Percentiles rank a stretch among this genome's conserved stretches.
Evolutionary conservation across 1,284 basidiomycete genomes (phyloP).

Genomic region (Papiliotrema terrestris): DNA sequence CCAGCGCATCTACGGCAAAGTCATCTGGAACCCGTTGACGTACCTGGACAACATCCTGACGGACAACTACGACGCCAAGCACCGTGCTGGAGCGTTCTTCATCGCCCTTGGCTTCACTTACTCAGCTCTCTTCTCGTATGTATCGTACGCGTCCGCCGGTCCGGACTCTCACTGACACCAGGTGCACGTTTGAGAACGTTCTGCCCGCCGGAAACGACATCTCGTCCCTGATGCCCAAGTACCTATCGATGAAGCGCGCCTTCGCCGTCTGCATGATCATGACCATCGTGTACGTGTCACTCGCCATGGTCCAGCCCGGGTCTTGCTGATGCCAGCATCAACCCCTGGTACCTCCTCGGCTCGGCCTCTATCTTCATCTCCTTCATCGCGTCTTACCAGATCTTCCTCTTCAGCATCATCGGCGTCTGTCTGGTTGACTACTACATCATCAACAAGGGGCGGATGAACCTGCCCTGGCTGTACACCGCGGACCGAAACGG

Average conservation of each 20-base stretch:
- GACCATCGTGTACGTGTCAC: conserved; percentile 15
- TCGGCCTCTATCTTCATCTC: conserved; percentile 70
- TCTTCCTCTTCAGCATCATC: conserved; percentile 73
- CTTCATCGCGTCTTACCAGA: conserved; percentile 62
- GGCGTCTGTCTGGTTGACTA: conserved; percentile 80
- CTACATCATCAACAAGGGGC: conserved; percentile 67
- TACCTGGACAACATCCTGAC: conserved; percentile 67
- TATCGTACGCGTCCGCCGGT: not conserved
- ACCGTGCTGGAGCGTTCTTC: conserved; percentile 65
- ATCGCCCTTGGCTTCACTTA: conserved; percentile 56
- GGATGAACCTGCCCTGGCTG: conserved; percentile 65
- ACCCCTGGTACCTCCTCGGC: conserved; percentile 73
- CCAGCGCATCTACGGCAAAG: conserved; percentile 65
- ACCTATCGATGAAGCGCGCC: conserved; percentile 76
- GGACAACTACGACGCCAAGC: conserved; percentile 60
- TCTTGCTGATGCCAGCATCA: conserved; percentile 10
- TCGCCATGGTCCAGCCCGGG: conserved; percentile 2
- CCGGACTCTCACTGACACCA: not conserved
- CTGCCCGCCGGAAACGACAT: conserved; percentile 30
- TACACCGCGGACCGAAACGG: conserved; percentile 56
- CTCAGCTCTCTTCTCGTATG: conserved; percentile 30
- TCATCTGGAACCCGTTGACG: conserved; percentile 73
- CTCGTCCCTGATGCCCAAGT: conserved; percentile 57
- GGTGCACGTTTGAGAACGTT: conserved; percentile 25
- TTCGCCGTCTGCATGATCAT: conserved; percentile 60